These are phyloP conservation scores for Liquidambar formosana DNA, from an alignment of 164 flowering plant genomes.

Conservation along the genomic window DNA sequence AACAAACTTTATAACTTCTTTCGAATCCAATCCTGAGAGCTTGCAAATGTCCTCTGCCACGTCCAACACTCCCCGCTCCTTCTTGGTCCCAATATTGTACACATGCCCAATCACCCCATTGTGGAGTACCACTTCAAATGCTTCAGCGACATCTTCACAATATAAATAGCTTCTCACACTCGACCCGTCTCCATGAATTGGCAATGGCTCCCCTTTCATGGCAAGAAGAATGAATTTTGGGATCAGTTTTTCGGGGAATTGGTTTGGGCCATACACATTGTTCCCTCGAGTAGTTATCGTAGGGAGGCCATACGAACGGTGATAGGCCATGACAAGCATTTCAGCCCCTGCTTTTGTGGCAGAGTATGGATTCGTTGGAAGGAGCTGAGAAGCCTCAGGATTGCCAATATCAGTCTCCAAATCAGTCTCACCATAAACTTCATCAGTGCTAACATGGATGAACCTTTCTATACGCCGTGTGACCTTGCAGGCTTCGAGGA, in stretches of 20 bases:
- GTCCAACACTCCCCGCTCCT: slow-evolving; percentile 28
- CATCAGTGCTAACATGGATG: slow-evolving; percentile 35
- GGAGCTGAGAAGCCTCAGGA: slow-evolving; percentile 32
- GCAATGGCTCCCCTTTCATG: slow-evolving; percentile 24
- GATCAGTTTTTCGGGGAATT: slow-evolving; percentile 31
- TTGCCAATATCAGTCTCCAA: slow-evolving; percentile 30
- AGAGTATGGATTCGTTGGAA: slow-evolving; percentile 36
- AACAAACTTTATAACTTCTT: slow-evolving; percentile 19
- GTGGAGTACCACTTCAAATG: slow-evolving; percentile 33
- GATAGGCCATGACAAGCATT: slow-evolving; percentile 36
- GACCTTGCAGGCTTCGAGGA: slow-evolving; percentile 36
- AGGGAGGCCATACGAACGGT: slow-evolving; percentile 27
- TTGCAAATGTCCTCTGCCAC: slow-evolving; percentile 32
- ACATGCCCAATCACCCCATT: slow-evolving; percentile 31
- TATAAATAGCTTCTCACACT: slow-evolving; percentile 32
- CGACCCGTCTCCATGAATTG: slow-evolving; percentile 31
- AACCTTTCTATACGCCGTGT: slow-evolving; percentile 21
- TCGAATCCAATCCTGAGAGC: slow-evolving; percentile 14
- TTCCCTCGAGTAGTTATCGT: slow-evolving; percentile 32
- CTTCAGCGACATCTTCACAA: slow-evolving; percentile 36
- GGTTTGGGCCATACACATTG: slow-evolving; percentile 34
- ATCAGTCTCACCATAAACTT: slow-evolving; percentile 35
- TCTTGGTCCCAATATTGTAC: slow-evolving; percentile 30
- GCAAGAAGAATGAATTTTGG: slow-evolving; percentile 31
- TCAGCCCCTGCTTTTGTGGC: slow-evolving; percentile 38